Percentiles rank a stretch among this genome's conserved stretches.
phyloP scores from a whole-genome alignment of 768 basidiomycete species.

The Macrocybe gigantea region DNA sequence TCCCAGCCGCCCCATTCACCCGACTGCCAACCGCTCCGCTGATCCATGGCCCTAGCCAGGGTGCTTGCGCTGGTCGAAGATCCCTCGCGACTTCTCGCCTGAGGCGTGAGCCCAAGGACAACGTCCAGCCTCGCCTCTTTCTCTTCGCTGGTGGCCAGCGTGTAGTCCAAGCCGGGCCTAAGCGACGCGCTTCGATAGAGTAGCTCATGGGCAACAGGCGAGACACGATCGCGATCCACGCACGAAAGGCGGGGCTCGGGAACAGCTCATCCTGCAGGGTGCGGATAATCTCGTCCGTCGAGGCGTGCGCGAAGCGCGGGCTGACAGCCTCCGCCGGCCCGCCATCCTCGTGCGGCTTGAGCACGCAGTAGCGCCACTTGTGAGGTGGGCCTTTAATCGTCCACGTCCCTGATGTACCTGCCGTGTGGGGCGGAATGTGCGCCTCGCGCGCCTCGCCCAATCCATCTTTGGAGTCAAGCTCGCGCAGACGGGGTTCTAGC shows the following conservation, averaged over 20 bases:
- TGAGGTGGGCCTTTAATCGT: slow-evolving; percentile 81
- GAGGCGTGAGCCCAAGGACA: slow-evolving; percentile 81
- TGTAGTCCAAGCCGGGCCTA: slow-evolving; percentile 94
- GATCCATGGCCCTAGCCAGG: slow-evolving; percentile 19
- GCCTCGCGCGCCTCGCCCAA: slow-evolving; percentile 47
- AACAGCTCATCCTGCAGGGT: slow-evolving; percentile 74
- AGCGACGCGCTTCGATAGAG: slow-evolving; percentile 76
- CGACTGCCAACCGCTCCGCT: slow-evolving; percentile 52
- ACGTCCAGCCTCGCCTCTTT: slow-evolving; percentile 81
- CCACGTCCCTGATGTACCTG: slow-evolving; percentile 63
- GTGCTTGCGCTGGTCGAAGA: slow-evolving; percentile 18
- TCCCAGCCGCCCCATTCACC: slow-evolving; percentile 95
- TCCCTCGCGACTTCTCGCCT: slow-evolving; percentile 18
- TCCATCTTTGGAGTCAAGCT: slow-evolving; percentile 59
- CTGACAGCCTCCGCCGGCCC: slow-evolving; percentile 40
- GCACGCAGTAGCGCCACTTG: slow-evolving; percentile 87
- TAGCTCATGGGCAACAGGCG: slow-evolving; percentile 67
- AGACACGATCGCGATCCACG: slow-evolving; percentile 80
- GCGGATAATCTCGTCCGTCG: slow-evolving; percentile 55
- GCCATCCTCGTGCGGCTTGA: slow-evolving; percentile 33
- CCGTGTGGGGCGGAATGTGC: slow-evolving; percentile 60
- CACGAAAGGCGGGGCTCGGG: slow-evolving; percentile 75
- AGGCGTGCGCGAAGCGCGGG: slow-evolving; percentile 46
- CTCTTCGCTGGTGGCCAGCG: slow-evolving; percentile 84
- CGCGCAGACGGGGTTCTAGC: slow-evolving; percentile 61